Base-by-base conservation (phyloP, 2,329 filamentous ascomycete genomes). In the Talaromyces sp. region DNA sequence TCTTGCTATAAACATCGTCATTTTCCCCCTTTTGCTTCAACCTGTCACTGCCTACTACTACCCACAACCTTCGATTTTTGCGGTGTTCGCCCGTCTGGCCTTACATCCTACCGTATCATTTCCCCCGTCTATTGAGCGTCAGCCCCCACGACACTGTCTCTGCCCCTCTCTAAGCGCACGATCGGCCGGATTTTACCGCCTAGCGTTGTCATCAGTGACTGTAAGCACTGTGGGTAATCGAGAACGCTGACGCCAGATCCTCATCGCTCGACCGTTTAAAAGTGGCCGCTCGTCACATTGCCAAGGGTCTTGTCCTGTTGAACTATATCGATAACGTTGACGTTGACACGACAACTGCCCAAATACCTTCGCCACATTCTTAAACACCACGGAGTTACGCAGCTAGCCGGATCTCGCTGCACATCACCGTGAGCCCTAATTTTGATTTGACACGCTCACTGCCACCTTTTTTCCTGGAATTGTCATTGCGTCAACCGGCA, bases 301-400 rank as follows among this genome's bases (percentile, higher is more conserved):
- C 27, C 6, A 29, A 8, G 5, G 7, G 5, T 46, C 21, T n/a
- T n/a, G n/a, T n/a, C n/a, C n/a, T n/a, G n/a, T n/a, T n/a, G n/a
- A n/a, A n/a, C n/a, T 7, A 9, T 59, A 54, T 61, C 60, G 68
- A 68, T 68, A 68, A 69, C 60, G 69, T 73, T 72, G 19, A 46
- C 21, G 43, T 46, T 46, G 70, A 73, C 71, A 70, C 69, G 70
- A 72, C 70, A 72, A 73, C 71, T 68, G n/a, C n/a, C 67, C 65
- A 65, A 67, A 55, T 67, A 72, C 72, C 68, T 68, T 70, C 59
- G 65, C 66, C 64, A 64, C 69, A 70, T 72, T 72, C 68, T 64
- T 69, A 63, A 54, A 54, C 54, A 38, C 31, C 26, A 17, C 48
- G 52, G 43, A 57, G 58, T 66, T 62, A 50, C 60, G 66, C 66